Percentiles rank a stretch among this genome's conserved stretches.
Evolutionary conservation across 345 rosid genomes (phyloP).

Genomic region (Aurinia saxatilis): DNA sequence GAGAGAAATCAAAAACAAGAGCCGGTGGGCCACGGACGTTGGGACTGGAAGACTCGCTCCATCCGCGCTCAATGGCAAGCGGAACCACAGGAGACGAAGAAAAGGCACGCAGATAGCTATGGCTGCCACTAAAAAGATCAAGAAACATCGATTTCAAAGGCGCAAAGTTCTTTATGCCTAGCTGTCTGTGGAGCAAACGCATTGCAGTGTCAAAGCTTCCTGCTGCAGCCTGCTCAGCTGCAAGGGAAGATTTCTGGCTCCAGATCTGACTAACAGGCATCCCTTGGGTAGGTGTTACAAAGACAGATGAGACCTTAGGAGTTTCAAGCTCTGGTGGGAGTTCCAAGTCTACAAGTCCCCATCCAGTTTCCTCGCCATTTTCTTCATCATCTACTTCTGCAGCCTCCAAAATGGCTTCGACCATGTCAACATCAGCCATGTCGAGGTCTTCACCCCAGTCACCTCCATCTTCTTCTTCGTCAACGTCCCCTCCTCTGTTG

Average conservation of each 20-base stretch:
- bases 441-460: slow-evolving; percentile 89
- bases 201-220: slow-evolving; percentile 86
- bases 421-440: slow-evolving; percentile 45
- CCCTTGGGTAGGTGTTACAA: slow-evolving; percentile 83
- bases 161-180: slow-evolving; percentile 64
- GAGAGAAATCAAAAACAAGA: slow-evolving; percentile 66
- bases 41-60: slow-evolving; percentile 74
- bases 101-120: slow-evolving; percentile 53
- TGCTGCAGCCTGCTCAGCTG: slow-evolving; percentile 88
- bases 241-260: slow-evolving; percentile 73
- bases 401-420: slow-evolving; percentile 48
- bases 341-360: slow-evolving; percentile 91
- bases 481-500: slow-evolving; percentile 47
- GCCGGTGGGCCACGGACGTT: slow-evolving; percentile 86
- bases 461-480: slow-evolving; percentile 63
- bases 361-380: slow-evolving; percentile 72
- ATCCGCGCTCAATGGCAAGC: slow-evolving; percentile 75
- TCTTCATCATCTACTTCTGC: slow-evolving; percentile 40
- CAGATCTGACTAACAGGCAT: slow-evolving; percentile 87
- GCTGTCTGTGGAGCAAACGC: slow-evolving; percentile 79
- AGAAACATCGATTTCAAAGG: slow-evolving; percentile 66
- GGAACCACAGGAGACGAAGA: slow-evolving; percentile 71
- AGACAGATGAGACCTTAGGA: slow-evolving; percentile 54
- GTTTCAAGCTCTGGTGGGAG: slow-evolving; percentile 87
- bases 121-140: slow-evolving; percentile 66